Conservation (phyloP, 23 red algal species). For the Rhodosorus marinus region DNA sequence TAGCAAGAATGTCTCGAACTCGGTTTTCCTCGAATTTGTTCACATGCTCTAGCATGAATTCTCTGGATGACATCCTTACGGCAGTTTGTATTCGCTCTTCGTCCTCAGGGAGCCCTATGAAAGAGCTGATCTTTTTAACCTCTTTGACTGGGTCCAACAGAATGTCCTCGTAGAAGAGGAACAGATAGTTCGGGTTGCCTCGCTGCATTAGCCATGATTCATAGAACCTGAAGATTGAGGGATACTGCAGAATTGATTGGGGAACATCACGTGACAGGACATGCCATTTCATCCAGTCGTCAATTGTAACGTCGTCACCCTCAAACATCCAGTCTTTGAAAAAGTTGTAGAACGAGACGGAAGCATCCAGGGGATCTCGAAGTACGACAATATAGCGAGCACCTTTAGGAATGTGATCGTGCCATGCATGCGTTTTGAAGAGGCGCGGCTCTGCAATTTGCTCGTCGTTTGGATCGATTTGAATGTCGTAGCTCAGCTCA, state of each 20-base stretch:
- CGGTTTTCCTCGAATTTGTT: background rate
- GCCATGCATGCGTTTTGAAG: background rate
- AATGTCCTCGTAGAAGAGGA: background rate
- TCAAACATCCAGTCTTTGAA: background rate
- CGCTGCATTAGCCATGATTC: background rate
- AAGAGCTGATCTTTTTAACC: background rate
- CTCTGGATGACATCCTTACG: background rate
- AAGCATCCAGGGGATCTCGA: background rate
- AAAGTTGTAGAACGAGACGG: background rate
- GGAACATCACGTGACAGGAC: background rate
- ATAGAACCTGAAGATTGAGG: background rate
- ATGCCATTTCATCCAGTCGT: background rate
- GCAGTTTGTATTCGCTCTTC: background rate
- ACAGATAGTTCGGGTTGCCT: background rate
- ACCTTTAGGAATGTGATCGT: background rate
- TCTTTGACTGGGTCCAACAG: background rate
- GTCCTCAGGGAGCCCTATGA: background rate
- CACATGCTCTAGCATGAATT: background rate
- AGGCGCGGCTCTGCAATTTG: background rate
- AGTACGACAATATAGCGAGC: background rate
- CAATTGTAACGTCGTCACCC: background rate
- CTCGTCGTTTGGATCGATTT: background rate
- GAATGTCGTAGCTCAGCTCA: background rate
- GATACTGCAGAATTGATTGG: background rate
- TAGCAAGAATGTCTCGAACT: too few relatives aligned